phyloP scores from a whole-genome alignment of 1,139 yeast genomes.

The Nakaseomyces kungkrabaensis region DNA sequence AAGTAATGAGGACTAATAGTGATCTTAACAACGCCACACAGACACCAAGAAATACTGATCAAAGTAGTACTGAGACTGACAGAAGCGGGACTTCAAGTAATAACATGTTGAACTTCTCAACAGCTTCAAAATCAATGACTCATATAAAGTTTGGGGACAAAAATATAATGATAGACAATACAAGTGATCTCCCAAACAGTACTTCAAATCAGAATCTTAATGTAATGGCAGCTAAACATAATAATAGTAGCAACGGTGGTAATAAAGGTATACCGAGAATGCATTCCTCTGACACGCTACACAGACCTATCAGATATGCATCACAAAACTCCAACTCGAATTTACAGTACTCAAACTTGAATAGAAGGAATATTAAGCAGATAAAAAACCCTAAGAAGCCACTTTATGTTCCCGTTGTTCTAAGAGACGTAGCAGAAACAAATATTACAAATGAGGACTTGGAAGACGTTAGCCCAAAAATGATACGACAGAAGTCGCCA shows the following conservation, averaged over 20 bases:
- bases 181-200: neutral
- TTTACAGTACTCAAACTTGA: constrained; percentile 4
- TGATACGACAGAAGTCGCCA: neutral
- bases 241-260: neutral
- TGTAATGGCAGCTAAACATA: neutral
- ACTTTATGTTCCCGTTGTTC: constrained; percentile 80
- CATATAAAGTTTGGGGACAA: constrained; percentile 16
- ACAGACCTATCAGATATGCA: constrained; percentile 7
- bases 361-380: constrained; percentile 34
- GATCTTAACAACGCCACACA: neutral
- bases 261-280: constrained; percentile 5
- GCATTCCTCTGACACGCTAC: constrained; percentile 14
- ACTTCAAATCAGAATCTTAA: neutral
- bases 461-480: constrained; percentile 1
- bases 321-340: neutral
- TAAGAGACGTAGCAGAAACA: constrained; percentile 44
- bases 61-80: constrained; percentile 5
- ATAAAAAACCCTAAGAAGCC: constrained; percentile 72
- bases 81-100: constrained; percentile 1
- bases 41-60: constrained; percentile 1
- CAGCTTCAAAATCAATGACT: constrained; percentile 10
- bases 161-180: constrained; percentile 7
- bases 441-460: constrained; percentile 33
- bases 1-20: neutral
- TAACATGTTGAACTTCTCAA: constrained; percentile 1